A percentile compares a stretch with the other conserved stretches of the same genome.
These are phyloP conservation scores for Avena eriantha DNA, from an alignment of 176 grass and related monocot genomes.

Conservation along the genomic window DNA sequence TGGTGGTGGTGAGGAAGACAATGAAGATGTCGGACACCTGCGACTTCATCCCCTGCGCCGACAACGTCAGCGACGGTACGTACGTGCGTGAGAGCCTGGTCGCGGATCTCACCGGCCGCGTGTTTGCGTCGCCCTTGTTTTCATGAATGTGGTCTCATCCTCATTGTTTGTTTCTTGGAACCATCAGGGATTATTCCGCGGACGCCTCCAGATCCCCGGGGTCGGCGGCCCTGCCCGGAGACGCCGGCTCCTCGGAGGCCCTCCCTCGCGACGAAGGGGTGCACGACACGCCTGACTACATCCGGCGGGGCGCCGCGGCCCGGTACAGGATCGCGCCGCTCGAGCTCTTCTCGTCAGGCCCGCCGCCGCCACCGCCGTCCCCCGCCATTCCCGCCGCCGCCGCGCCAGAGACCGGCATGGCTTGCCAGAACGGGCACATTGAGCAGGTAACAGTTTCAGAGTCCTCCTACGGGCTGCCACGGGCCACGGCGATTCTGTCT, in stretches of 20 bases:
- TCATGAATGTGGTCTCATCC: neutral
- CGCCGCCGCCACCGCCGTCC: neutral
- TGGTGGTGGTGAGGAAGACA: conserved; percentile 46
- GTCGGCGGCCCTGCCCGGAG: neutral
- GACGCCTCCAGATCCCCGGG: neutral
- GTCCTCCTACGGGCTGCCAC: neutral
- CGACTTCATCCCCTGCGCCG: conserved; percentile 41
- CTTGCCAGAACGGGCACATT: neutral
- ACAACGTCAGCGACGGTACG: conserved; percentile 3
- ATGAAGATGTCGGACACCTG: conserved; percentile 49
- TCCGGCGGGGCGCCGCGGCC: conserved; percentile 45
- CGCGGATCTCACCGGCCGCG: neutral
- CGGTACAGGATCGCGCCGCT: conserved; percentile 61
- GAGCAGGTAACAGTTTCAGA: conserved; percentile 11
- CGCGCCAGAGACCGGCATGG: neutral
- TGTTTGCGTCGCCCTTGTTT: neutral
- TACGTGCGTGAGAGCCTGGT: neutral
- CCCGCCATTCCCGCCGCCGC: neutral
- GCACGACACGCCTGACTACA: conserved; percentile 75
- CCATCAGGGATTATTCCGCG: neutral
- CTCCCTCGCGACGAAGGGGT: conserved; percentile 43
- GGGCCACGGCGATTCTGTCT: too few relatives aligned
- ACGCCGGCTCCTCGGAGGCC: conserved; percentile 1
- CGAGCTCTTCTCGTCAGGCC: conserved; percentile 62
- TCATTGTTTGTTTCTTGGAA: too few relatives aligned